phyloP scores from a whole-genome alignment of 805 yeast genomes.

The Saccharomycopsis babjevae region DNA sequence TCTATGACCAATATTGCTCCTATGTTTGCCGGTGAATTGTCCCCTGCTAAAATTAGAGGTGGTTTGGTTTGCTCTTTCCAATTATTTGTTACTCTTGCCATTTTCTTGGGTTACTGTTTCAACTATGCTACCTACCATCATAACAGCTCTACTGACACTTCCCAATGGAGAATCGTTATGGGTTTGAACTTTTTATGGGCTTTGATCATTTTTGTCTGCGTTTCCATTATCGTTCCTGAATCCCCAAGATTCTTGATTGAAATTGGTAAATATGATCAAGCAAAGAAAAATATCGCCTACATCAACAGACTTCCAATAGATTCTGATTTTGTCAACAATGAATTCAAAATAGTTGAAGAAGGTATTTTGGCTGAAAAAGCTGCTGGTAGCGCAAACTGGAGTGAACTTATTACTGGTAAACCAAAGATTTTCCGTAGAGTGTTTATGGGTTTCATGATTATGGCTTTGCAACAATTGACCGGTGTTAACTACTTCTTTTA shows the following conservation, averaged over 20 bases:
- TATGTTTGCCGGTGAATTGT: constrained; percentile 55
- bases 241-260: constrained; percentile 56
- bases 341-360: constrained; percentile 43
- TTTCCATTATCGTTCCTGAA: constrained; percentile 56
- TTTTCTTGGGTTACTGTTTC: constrained; percentile 59
- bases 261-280: constrained; percentile 40
- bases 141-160: constrained; percentile 37
- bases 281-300: constrained; percentile 42
- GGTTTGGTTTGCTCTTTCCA: constrained; percentile 61
- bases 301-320: constrained; percentile 48
- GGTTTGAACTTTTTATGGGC: constrained; percentile 38
- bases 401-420: constrained; percentile 49
- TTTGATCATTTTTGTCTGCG: constrained; percentile 26
- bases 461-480: constrained; percentile 56
- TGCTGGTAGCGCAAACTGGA: constrained; percentile 61
- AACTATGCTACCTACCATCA: constrained; percentile 47
- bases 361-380: constrained; percentile 51
- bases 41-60: constrained; percentile 67
- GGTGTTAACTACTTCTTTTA: constrained; percentile 61
- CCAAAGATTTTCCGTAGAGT: constrained; percentile 44
- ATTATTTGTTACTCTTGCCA: constrained; percentile 60
- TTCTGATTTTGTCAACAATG: constrained; percentile 43
- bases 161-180: constrained; percentile 61
- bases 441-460: constrained; percentile 43
- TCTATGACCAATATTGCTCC: constrained; percentile 69